A percentile compares a stretch with the other conserved stretches of the same genome.
These are phyloP conservation scores for Ministeria vibrans DNA, from an alignment of 78 protist genomes.

Conservation along the genomic window DNA sequence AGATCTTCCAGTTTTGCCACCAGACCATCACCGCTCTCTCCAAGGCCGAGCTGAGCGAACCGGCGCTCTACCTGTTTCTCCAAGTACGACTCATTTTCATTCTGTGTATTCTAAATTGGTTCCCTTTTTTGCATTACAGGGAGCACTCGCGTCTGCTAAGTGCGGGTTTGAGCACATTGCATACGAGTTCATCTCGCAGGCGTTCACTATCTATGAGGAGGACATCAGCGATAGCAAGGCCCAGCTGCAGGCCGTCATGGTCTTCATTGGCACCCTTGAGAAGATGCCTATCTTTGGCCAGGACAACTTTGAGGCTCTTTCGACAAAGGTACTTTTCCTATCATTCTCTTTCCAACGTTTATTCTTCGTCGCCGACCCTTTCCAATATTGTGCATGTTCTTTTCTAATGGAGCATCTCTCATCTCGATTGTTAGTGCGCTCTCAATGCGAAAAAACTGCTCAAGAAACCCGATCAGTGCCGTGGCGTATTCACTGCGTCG, in stretches of 20 bases:
- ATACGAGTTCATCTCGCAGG: conserved; percentile 55
- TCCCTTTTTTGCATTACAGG: not conserved
- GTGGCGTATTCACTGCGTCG: conserved; percentile 53
- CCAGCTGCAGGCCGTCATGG: conserved; percentile 53
- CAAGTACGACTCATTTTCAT: conserved; percentile 50
- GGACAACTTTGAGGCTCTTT: conserved; percentile 74
- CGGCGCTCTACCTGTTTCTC: conserved; percentile 67
- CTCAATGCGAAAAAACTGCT: conserved; percentile 53
- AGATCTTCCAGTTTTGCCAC: conserved; percentile 50
- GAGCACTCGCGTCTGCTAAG: not conserved
- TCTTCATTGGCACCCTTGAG: conserved; percentile 60
- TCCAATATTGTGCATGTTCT: not conserved
- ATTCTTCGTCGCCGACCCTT: not conserved
- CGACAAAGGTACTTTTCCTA: conserved; percentile 24
- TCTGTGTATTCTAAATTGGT: not conserved
- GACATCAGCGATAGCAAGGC: conserved; percentile 64
- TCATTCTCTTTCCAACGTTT: not conserved
- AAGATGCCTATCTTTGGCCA: conserved; percentile 22
- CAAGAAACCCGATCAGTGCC: conserved; percentile 83
- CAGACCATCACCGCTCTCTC: conserved; percentile 53
- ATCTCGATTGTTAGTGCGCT: conserved; percentile 10
- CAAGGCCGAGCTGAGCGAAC: conserved; percentile 31
- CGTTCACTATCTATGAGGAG: conserved; percentile 85
- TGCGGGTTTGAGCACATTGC: not conserved
- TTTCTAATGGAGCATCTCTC: not conserved